Conservation (phyloP, 495 filamentous ascomycete species). For the Pyronema omphalodes region DNA sequence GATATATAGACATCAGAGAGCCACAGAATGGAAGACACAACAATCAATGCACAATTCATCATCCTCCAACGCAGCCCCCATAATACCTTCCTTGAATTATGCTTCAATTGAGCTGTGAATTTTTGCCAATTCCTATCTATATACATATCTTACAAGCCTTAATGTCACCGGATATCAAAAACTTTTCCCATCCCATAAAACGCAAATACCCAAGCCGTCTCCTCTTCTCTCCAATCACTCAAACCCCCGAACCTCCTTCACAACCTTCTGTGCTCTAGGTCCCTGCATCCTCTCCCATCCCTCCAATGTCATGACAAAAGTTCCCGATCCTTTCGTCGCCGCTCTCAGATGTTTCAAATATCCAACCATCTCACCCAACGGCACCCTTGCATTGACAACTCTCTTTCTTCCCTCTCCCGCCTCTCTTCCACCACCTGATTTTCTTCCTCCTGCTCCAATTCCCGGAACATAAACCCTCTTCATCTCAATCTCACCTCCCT, state of each 20-base stretch:
- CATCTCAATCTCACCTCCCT: slow-evolving; percentile 38
- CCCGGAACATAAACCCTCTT: slow-evolving; percentile 13
- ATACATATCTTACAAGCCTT: no score
- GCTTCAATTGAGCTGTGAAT: no score
- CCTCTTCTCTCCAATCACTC: no score
- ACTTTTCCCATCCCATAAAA: no score
- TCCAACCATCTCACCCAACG: slow-evolving; percentile 90
- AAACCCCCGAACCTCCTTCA: slow-evolving; percentile 8
- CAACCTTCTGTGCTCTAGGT: slow-evolving; percentile 27
- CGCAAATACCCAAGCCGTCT: no score
- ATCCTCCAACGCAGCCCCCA: no score
- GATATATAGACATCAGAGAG: no score
- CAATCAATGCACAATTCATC: no score
- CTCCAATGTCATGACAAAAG: slow-evolving; percentile 82
- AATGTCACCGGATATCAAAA: no score
- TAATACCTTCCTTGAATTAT: no score
- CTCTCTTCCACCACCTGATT: slow-evolving; percentile 26
- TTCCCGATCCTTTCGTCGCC: slow-evolving; percentile 73
- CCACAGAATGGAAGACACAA: no score
- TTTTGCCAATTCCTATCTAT: no score
- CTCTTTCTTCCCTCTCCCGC: slow-evolving; percentile 29
- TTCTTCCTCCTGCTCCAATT: not conserved
- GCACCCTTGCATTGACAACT: slow-evolving; percentile 65
- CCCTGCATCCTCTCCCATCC: slow-evolving; percentile 71
- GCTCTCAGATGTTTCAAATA: slow-evolving; percentile 81